Conservation (phyloP, 441 rosid genomes). For the Corymbia calophylla region DNA sequence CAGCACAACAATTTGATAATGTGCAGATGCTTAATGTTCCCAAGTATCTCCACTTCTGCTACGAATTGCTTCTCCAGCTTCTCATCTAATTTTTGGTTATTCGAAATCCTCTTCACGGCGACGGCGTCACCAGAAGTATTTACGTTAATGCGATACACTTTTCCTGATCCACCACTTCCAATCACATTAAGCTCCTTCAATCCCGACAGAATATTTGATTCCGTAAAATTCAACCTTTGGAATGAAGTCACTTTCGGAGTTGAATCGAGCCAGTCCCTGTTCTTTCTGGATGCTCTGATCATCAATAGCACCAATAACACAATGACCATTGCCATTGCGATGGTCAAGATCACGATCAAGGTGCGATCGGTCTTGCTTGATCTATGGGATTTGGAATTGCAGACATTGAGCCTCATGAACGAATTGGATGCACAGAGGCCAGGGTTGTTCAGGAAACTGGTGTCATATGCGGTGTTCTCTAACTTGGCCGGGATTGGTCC, state of each 20-base stretch:
- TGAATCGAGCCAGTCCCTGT: background rate
- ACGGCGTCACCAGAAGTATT: slow-evolving; percentile 7
- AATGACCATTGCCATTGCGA: background rate
- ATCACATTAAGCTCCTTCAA: slow-evolving; percentile 23
- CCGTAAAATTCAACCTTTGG: slow-evolving; percentile 25
- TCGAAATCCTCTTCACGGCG: slow-evolving; percentile 43
- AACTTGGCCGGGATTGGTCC: slow-evolving; percentile 40
- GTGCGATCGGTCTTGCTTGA: background rate
- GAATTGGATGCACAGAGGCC: slow-evolving; percentile 20
- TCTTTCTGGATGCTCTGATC: slow-evolving; percentile 8
- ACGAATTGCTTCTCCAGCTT: slow-evolving; percentile 34
- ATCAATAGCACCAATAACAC: background rate
- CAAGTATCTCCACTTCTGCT: slow-evolving; percentile 42
- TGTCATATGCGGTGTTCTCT: slow-evolving; percentile 23
- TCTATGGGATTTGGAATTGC: background rate
- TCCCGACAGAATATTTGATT: slow-evolving; percentile 13
- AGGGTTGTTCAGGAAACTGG: slow-evolving; percentile 42
- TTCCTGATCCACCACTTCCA: slow-evolving; percentile 59
- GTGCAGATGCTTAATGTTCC: slow-evolving; percentile 39
- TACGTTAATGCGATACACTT: slow-evolving; percentile 28
- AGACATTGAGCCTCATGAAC: background rate
- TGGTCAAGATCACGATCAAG: background rate
- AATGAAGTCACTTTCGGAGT: slow-evolving; percentile 19
- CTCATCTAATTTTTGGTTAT: slow-evolving; percentile 24
- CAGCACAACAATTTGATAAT: slow-evolving; percentile 49